These are phyloP conservation scores for Penicillium flavigenum DNA, from an alignment of 495 filamentous ascomycete genomes.

Conservation along the genomic window DNA sequence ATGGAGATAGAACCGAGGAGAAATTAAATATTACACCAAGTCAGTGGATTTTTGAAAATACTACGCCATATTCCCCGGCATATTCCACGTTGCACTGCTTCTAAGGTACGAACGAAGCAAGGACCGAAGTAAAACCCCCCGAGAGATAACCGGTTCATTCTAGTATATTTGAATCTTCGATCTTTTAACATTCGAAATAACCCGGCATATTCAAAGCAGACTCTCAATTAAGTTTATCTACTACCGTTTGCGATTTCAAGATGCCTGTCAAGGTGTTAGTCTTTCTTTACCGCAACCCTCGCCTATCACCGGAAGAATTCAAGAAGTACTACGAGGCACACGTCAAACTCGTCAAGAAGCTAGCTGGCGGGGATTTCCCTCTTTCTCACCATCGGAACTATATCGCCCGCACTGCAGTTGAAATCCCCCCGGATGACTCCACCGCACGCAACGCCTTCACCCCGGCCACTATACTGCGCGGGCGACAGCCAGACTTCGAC, in stretches of 20 bases:
- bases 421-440: conserved; percentile 16
- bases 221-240: not conserved
- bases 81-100: not conserved
- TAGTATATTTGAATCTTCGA: not conserved
- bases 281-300: conserved; percentile 27
- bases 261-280: conserved; percentile 24
- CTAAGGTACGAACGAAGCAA: not conserved
- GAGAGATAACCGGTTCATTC: conserved; percentile 1
- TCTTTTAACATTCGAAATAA: not conserved
- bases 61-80: not conserved
- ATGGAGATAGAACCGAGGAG: no score
- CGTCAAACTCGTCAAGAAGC: conserved; percentile 18
- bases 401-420: conserved; percentile 18
- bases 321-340: conserved; percentile 26
- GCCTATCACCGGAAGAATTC: conserved; percentile 25
- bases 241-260: not conserved
- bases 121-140: not conserved
- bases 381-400: conserved; percentile 28
- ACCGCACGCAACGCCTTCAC: conserved; percentile 22
- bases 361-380: conserved; percentile 21
- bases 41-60: not conserved
- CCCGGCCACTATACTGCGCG: conserved; percentile 34
- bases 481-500: conserved; percentile 40
- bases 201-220: not conserved
- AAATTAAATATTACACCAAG: not conserved